Evolutionary conservation across 1,284 basidiomycete genomes (phyloP).

Genomic region (Trametes versicolor): DNA sequence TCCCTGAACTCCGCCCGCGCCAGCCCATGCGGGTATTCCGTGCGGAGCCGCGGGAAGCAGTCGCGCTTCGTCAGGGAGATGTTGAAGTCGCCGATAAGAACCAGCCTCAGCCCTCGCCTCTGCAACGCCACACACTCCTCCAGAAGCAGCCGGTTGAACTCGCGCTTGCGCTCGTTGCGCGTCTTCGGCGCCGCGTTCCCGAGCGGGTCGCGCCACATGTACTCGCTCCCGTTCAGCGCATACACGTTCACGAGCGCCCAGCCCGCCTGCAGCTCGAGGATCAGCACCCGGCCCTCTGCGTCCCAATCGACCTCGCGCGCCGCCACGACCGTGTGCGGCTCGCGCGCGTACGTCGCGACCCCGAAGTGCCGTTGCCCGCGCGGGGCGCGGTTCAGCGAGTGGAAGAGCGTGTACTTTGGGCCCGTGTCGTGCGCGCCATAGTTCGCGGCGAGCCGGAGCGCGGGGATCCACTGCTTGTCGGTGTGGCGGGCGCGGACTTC

Average conservation of each 20-base stretch:
- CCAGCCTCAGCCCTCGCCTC: conserved; percentile 36
- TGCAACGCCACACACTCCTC: conserved; percentile 38
- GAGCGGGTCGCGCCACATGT: conserved; percentile 40
- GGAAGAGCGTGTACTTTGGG: conserved; percentile 37
- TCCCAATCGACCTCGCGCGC: conserved; percentile 42
- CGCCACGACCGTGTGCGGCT: conserved; percentile 26
- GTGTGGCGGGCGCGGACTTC: conserved; percentile 41
- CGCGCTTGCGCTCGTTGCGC: conserved; percentile 43
- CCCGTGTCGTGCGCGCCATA: conserved; percentile 27
- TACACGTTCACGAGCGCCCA: conserved; percentile 44
- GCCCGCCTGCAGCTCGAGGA: conserved; percentile 40
- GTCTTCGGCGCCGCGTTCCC: conserved; percentile 36
- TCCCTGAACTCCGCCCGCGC: conserved; percentile 40
- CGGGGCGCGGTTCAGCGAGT: conserved; percentile 37
- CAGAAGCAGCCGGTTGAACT: conserved; percentile 41
- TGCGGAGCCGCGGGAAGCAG: conserved; percentile 39
- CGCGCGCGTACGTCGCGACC: conserved; percentile 36
- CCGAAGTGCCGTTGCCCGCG: conserved; percentile 42
- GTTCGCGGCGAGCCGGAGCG: conserved; percentile 35
- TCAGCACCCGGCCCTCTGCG: conserved; percentile 39
- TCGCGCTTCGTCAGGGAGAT: conserved; percentile 38
- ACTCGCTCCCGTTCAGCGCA: conserved; percentile 43
- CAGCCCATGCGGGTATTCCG: conserved; percentile 40
- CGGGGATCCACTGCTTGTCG: conserved; percentile 41
- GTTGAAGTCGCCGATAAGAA: conserved; percentile 43